These are phyloP conservation scores for Gossypium arboreum DNA, from an alignment of 345 rosid genomes.

Conservation along the genomic window DNA sequence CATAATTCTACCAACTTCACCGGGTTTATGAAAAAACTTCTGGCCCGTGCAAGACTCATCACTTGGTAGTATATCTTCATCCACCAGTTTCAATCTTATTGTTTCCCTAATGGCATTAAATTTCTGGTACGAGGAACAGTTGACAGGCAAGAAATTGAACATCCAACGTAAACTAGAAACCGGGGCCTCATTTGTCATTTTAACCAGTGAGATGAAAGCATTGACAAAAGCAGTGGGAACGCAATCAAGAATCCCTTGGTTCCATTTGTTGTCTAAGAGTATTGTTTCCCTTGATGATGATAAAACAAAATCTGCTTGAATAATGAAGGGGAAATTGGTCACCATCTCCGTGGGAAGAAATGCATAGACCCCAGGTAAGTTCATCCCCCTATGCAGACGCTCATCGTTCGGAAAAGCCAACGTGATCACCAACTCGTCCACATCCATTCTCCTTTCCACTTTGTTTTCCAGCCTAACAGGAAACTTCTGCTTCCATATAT, in stretches of 20 bases:
- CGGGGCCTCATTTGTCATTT: constrained; percentile 43
- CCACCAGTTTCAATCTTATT: constrained; percentile 30
- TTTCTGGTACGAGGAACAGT: constrained; percentile 24
- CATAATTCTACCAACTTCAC: constrained; percentile 49
- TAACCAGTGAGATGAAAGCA: constrained; percentile 57
- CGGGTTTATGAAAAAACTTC: constrained; percentile 57
- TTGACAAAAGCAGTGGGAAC: constrained; percentile 54
- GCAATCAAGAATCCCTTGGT: constrained; percentile 70
- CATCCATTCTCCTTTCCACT: constrained; percentile 61
- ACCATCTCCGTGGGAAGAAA: constrained; percentile 82
- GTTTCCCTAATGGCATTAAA: constrained; percentile 46
- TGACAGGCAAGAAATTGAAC: constrained; percentile 63
- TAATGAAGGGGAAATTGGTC: constrained; percentile 58
- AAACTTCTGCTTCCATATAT: constrained; percentile 72
- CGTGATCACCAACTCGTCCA: constrained; percentile 64
- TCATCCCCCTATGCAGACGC: constrained; percentile 46
- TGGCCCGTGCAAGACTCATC: constrained; percentile 47
- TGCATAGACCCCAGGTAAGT: constrained; percentile 62
- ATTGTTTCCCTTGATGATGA: constrained; percentile 72
- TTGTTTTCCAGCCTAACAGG: constrained; percentile 47
- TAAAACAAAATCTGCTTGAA: constrained; percentile 67
- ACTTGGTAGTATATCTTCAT: constrained; percentile 51
- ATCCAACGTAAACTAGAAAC: constrained; percentile 38
- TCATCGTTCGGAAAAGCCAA: constrained; percentile 66
- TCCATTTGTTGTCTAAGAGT: constrained; percentile 58